phyloP scores from a whole-genome alignment of 257 asterid genomes.

The Nicotiana tabacum region DNA sequence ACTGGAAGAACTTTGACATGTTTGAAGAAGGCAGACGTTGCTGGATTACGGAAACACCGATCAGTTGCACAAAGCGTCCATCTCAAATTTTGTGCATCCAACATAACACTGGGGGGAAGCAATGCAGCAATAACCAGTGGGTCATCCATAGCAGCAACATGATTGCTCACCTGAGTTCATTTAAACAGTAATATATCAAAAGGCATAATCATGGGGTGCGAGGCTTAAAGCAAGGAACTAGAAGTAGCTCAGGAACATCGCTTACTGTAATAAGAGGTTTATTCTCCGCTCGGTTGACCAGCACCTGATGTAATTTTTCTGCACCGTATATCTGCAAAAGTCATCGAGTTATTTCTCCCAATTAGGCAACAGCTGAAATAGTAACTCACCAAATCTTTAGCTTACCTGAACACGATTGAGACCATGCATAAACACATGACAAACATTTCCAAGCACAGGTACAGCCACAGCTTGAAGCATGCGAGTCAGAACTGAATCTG shows the following conservation, averaged over 20 bases:
- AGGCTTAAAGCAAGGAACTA: background rate
- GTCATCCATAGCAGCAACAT: slow-evolving; percentile 89
- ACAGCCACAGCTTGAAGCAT: slow-evolving; percentile 82
- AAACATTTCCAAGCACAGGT: slow-evolving; percentile 85
- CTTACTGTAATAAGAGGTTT: slow-evolving; percentile 76
- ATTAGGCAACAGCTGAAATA: background rate
- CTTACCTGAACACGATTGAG: slow-evolving; percentile 71
- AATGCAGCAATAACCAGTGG: slow-evolving; percentile 79
- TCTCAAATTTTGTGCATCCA: slow-evolving; percentile 65
- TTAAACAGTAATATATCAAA: slow-evolving; percentile 3
- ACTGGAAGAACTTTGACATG: slow-evolving; percentile 80
- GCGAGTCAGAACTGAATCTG: slow-evolving; percentile 65
- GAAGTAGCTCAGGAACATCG: slow-evolving; percentile 7
- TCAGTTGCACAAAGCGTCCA: slow-evolving; percentile 97
- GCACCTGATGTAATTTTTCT: slow-evolving; percentile 60
- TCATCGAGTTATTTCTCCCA: slow-evolving; percentile 7
- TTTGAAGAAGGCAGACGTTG: slow-evolving; percentile 79
- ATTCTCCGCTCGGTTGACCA: slow-evolving; percentile 52
- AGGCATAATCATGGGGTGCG: background rate
- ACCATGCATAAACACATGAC: slow-evolving; percentile 96
- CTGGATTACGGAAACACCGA: slow-evolving; percentile 77
- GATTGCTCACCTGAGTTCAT: slow-evolving; percentile 73
- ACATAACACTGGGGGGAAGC: slow-evolving; percentile 65
- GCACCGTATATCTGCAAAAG: slow-evolving; percentile 68
- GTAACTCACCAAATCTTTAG: background rate